Evolutionary conservation across 352 stramenopile species (phyloP).

Genomic region (Globisporangium viniferum): DNA sequence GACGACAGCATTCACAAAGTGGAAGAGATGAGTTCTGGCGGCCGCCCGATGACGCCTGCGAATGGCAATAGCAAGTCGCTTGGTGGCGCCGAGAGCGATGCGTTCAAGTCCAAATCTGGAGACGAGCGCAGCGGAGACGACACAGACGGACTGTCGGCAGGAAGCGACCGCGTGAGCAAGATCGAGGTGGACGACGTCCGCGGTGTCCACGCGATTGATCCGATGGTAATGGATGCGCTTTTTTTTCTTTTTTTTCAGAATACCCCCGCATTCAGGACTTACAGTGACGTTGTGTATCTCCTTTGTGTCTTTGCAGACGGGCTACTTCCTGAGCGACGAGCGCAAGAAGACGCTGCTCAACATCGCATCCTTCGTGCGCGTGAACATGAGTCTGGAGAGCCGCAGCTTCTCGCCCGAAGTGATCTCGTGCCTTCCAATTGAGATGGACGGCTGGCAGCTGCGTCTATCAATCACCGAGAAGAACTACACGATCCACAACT

Average conservation of each 20-base stretch:
- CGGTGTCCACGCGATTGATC: conserved; percentile 44
- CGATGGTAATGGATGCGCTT: conserved; percentile 18
- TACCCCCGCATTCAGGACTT: background rate
- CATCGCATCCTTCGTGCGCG: conserved; percentile 70
- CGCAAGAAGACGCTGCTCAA: conserved; percentile 64
- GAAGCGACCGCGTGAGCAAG: conserved; percentile 40
- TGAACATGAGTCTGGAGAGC: conserved; percentile 83
- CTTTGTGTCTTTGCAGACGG: conserved; percentile 24
- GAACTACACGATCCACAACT: conserved; percentile 88
- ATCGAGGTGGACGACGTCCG: conserved; percentile 60
- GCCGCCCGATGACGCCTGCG: conserved; percentile 23
- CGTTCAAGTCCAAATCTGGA: conserved; percentile 16
- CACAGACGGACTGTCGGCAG: conserved; percentile 32
- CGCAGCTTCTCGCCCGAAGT: conserved; percentile 80
- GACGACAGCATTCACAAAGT: conserved; percentile 71
- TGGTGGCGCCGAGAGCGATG: conserved; percentile 23
- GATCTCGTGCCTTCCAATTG: conserved; percentile 83
- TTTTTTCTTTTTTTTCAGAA: background rate
- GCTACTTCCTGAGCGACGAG: conserved; percentile 59
- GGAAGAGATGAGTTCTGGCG: conserved; percentile 75
- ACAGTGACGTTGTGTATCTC: background rate
- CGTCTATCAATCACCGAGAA: conserved; percentile 83
- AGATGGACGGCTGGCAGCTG: conserved; percentile 86
- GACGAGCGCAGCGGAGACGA: conserved; percentile 48
- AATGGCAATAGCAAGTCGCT: conserved; percentile 27